Evolutionary conservation across 805 yeast genomes (phyloP), one percentile per base, ranked within the genome.

Genomic region (Scheffersomyces ergatensis): DNA sequence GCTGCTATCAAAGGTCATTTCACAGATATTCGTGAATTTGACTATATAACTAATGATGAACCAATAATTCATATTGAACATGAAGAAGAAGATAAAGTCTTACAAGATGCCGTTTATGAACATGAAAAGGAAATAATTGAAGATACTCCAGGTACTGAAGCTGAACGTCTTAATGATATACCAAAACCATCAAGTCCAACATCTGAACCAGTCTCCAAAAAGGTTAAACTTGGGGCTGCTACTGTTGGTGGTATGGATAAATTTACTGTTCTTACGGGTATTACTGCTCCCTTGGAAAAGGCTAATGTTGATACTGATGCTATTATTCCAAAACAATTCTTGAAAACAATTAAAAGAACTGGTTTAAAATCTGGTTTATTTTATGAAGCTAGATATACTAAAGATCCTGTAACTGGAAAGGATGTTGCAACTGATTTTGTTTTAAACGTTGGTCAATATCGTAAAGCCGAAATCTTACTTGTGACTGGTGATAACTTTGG

Each of bases 231-330:
- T 2, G 48, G 45, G n/a, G 55, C 44, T 20, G 84, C 43, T 12
- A 45, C 44, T 8, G 45, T 54, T 16, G 62, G 49, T 36, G 86
- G 90, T 19, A 82, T 87, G 72, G 89, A 84, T 42, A 80, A 81
- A 52, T 90, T 93, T 70, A 67, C 72, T 13, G 80, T 82, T 35
- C 76, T 89, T 51, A 80, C 84, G 17, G 93, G 97, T 49, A 74
- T 87, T 51, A 89, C 97, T 43, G 99, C 99, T 34, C 97, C 97
- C 46, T 74, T 93, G 53, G 92, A 87, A 57, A 87, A 85, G 70
- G 95, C 96, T 34, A 93, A 93, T 60, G 93, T 93, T 47, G 99
- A 93, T 64, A 93, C 99, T 29, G 99, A 93, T 70, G 98, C 98
- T 44, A 93, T 93, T 52, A 93, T 93, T 68, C 99, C 99, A 60